A percentile compares a stretch with the other conserved stretches of the same genome.
phyloP scores from a whole-genome alignment of 176 grass and related monocot species.

The Guadua angustifolia region DNA sequence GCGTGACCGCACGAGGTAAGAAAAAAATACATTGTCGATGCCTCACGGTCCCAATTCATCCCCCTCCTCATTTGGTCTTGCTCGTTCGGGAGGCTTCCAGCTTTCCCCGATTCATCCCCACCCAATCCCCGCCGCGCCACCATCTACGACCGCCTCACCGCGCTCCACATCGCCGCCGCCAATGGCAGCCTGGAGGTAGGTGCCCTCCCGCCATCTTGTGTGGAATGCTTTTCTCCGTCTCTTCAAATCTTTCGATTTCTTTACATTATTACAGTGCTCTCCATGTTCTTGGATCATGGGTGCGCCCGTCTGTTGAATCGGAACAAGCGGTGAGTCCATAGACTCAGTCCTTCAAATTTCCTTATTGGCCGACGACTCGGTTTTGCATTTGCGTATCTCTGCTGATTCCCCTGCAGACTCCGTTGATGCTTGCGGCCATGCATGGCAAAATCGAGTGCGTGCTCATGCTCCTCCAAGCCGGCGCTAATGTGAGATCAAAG shows the following conservation, averaged over 20 bases:
- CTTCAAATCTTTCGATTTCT: background rate
- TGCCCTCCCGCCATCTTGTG: background rate
- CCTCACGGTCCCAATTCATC: no score
- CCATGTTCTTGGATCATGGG: conserved; percentile 48
- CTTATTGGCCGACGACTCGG: background rate
- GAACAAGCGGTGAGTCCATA: conserved; percentile 35
- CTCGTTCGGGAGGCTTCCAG: no score
- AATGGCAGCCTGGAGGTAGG: conserved; percentile 61
- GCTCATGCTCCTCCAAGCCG: conserved; percentile 54
- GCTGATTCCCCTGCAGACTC: conserved; percentile 34
- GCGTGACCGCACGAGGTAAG: no score
- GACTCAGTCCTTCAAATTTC: background rate
- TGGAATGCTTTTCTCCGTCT: background rate
- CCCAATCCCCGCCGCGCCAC: conserved; percentile 50
- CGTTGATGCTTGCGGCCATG: conserved; percentile 64
- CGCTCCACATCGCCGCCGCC: conserved; percentile 66
- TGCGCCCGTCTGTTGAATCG: conserved; percentile 50
- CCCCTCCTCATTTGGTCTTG: no score
- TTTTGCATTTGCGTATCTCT: background rate
- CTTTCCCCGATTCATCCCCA: no score
- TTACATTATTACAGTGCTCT: conserved; percentile 21
- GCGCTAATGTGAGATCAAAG: conserved; percentile 66
- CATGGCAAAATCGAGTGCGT: conserved; percentile 60
- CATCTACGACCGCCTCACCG: conserved; percentile 61
- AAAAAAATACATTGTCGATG: no score